These are phyloP conservation scores for Lineolata rhizophorae DNA, from an alignment of 495 filamentous ascomycete species.

Conservation along the genomic window DNA sequence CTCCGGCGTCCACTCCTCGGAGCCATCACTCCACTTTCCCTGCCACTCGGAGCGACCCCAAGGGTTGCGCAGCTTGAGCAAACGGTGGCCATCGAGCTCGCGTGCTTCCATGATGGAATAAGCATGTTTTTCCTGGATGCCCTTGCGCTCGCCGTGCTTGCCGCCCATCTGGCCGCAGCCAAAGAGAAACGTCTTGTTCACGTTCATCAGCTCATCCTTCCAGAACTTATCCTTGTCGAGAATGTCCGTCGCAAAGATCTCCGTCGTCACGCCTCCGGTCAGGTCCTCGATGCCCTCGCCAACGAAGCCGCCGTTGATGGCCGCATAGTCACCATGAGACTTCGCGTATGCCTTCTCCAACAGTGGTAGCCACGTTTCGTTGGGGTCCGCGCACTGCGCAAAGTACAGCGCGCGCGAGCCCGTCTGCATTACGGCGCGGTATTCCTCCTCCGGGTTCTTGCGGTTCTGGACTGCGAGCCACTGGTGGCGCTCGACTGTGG, in stretches of 20 bases:
- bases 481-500: constrained; percentile 36
- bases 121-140: constrained; percentile 63
- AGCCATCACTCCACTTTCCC: constrained; percentile 39
- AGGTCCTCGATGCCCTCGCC: constrained; percentile 83
- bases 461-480: constrained; percentile 50
- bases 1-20: constrained; percentile 76
- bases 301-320: constrained; percentile 64
- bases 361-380: constrained; percentile 87
- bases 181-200: constrained; percentile 66
- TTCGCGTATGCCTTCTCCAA: constrained; percentile 95
- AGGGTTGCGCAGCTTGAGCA: constrained; percentile 65
- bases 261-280: constrained; percentile 74
- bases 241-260: constrained; percentile 58
- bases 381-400: constrained; percentile 59
- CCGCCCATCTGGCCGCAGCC: constrained; percentile 40
- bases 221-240: constrained; percentile 76
- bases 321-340: constrained; percentile 67
- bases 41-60: constrained; percentile 69
- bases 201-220: constrained; percentile 67
- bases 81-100: constrained; percentile 50
- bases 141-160: constrained; percentile 32
- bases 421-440: constrained; percentile 50
- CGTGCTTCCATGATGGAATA: constrained; percentile 74
- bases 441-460: constrained; percentile 54
- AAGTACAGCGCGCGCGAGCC: constrained; percentile 66